These are phyloP conservation scores for Pythium aphanidermatum DNA, from an alignment of 352 stramenopile species.

Conservation along the genomic window DNA sequence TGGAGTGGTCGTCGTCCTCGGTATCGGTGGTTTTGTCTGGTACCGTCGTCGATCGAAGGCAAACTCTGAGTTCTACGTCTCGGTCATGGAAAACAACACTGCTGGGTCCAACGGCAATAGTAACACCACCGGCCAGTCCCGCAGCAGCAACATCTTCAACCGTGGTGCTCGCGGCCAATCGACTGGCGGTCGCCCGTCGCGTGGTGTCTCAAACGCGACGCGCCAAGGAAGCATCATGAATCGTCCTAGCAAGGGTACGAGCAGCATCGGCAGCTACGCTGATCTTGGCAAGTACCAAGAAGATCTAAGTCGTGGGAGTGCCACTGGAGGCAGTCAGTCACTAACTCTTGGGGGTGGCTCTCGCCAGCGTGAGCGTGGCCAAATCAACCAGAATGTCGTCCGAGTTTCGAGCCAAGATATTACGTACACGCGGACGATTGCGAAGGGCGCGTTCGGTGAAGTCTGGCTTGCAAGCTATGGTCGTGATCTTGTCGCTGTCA, in stretches of 20 bases:
- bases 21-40: constrained; percentile 34
- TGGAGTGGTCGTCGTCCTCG: constrained; percentile 40
- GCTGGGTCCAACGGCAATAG: constrained; percentile 3
- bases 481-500: constrained; percentile 68
- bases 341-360: not conserved
- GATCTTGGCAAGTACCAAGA: constrained; percentile 26
- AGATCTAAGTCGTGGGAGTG: constrained; percentile 9
- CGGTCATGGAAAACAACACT: constrained; percentile 16
- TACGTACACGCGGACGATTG: constrained; percentile 74
- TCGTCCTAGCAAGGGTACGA: constrained; percentile 12
- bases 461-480: constrained; percentile 72
- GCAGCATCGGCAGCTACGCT: constrained; percentile 14
- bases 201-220: constrained; percentile 6
- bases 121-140: constrained; percentile 10
- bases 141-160: constrained; percentile 11
- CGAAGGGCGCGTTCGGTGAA: constrained; percentile 74
- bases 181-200: constrained; percentile 1
- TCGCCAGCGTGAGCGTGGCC: constrained; percentile 15
- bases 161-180: constrained; percentile 16
- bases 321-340: too few species aligned
- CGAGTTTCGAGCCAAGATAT: constrained; percentile 62
- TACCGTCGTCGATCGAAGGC: constrained; percentile 43
- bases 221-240: not conserved
- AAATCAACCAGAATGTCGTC: constrained; percentile 40
- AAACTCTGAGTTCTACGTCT: constrained; percentile 21